phyloP scores from a whole-genome alignment of 2,329 filamentous ascomycete species.

The Colletotrichum costaricense region DNA sequence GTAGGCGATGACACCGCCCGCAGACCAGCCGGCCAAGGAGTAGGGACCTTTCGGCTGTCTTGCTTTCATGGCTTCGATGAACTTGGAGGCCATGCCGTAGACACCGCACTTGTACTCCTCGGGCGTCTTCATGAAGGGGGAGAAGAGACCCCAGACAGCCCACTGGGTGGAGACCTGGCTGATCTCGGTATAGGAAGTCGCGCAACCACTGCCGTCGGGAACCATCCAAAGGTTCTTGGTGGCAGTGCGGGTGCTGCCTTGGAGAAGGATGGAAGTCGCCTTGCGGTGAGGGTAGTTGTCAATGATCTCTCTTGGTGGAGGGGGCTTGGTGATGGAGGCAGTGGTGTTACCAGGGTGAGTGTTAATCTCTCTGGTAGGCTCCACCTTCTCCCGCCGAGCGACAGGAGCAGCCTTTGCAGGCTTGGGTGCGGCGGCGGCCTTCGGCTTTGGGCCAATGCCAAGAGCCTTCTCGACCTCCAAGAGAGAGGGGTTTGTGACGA shows the following conservation, averaged over 20 bases:
- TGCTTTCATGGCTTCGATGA: constrained; percentile 68
- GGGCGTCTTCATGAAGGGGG: constrained; percentile 72
- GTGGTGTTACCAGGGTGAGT: constrained; percentile 50
- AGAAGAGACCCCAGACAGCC: constrained; percentile 67
- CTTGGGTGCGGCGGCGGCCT: constrained; percentile 46
- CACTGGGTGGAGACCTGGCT: constrained; percentile 61
- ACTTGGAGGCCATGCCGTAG: constrained; percentile 65
- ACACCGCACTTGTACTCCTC: constrained; percentile 67
- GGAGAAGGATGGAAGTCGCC: constrained; percentile 58
- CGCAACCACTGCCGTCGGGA: constrained; percentile 67
- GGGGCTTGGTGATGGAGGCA: constrained; percentile 60
- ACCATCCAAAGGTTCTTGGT: constrained; percentile 64
- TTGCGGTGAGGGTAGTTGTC: constrained; percentile 63
- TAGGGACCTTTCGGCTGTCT: constrained; percentile 78
- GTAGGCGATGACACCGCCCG: constrained; percentile 78
- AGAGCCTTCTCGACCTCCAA: constrained; percentile 74
- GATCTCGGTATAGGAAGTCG: constrained; percentile 75
- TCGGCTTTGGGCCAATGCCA: constrained; percentile 59
- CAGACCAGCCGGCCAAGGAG: constrained; percentile 79
- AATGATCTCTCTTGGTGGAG: constrained; percentile 47
- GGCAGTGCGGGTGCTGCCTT: constrained; percentile 58
- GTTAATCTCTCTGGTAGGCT: constrained; percentile 41
- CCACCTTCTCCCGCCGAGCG: constrained; percentile 32
- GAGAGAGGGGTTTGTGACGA: constrained; percentile 71
- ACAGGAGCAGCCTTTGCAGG: constrained; percentile 40